Conservation (phyloP, 2,329 filamentous ascomycete genomes). For the Aspergillus cejpii region DNA sequence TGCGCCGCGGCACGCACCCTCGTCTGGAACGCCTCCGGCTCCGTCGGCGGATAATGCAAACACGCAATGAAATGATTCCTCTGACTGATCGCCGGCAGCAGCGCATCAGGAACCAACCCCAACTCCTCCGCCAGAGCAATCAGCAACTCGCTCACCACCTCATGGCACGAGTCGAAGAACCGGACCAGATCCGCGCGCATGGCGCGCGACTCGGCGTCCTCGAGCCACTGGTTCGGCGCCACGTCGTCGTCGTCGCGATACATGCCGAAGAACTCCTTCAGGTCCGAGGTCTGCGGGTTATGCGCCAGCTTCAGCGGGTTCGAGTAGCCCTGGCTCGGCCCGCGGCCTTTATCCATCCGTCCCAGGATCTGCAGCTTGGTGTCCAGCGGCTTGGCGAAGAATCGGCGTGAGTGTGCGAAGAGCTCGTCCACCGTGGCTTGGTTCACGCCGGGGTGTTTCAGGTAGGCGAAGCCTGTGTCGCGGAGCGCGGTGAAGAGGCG, state of each 20-base stretch:
- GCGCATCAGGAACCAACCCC: background rate
- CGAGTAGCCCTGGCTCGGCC: constrained; percentile 1
- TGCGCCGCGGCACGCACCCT: background rate
- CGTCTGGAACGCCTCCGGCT: background rate
- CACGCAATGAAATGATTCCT: constrained; percentile 1
- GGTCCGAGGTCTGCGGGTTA: background rate
- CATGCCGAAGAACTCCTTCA: constrained; percentile 2
- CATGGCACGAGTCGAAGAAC: constrained; percentile 1
- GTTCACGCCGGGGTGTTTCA: background rate
- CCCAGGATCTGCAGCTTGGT: background rate
- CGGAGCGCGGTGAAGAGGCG: constrained; percentile 1
- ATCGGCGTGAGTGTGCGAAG: background rate
- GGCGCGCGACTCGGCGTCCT: background rate
- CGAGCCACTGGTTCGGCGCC: constrained; percentile 1
- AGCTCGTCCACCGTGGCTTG: background rate
- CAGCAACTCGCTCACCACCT: background rate
- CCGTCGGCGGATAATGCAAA: background rate
- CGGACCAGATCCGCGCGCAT: background rate
- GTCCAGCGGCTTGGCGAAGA: constrained; percentile 1
- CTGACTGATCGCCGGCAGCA: background rate
- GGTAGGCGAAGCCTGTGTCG: background rate
- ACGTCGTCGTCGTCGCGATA: constrained; percentile 1
- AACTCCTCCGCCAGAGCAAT: background rate
- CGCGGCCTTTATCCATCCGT: background rate
- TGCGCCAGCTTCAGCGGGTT: constrained; percentile 1